phyloP scores from a whole-genome alignment of 202 grass and related monocot species.

The Setaria italica region DNA sequence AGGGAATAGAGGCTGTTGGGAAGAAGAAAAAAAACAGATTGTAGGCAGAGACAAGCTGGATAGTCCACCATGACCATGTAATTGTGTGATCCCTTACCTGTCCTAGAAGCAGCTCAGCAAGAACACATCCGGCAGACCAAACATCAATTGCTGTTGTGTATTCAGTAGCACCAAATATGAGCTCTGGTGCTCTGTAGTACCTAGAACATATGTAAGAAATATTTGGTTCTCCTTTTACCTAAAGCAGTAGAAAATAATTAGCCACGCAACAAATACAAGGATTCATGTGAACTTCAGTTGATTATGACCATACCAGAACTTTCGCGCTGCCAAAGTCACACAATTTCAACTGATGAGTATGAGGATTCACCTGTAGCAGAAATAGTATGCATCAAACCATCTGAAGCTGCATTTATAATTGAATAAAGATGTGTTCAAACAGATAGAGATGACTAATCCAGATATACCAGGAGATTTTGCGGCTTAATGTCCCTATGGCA shows the following conservation, averaged over 20 bases:
- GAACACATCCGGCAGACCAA: conserved; percentile 89
- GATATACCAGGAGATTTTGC: conserved; percentile 82
- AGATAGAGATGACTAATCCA: conserved; percentile 44
- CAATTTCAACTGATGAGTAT: conserved; percentile 88
- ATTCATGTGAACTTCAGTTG: conserved; percentile 16
- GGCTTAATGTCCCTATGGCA: conserved; percentile 96
- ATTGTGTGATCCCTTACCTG: conserved; percentile 53
- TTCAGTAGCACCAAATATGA: conserved; percentile 94
- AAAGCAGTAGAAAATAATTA: conserved; percentile 23
- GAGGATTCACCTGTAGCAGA: conserved; percentile 75
- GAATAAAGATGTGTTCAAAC: conserved; percentile 12
- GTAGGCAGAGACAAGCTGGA: conserved; percentile 17
- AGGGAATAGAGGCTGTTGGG: conserved; percentile 81
- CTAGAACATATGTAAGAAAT: conserved; percentile 96
- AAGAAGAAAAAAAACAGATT: conserved; percentile 2
- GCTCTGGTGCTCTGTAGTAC: conserved; percentile 93
- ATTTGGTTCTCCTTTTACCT: conserved; percentile 96
- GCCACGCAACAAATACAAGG: not conserved
- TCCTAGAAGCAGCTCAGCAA: conserved; percentile 83
- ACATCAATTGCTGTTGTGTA: conserved; percentile 89
- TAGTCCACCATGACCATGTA: conserved; percentile 30
- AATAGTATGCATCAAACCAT: conserved; percentile 39
- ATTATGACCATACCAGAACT: conserved; percentile 72
- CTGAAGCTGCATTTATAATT: conserved; percentile 16
- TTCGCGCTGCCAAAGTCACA: conserved; percentile 93